Conservation (phyloP, 108 stramenopile genomes). For the Cyclotella choctawhatcheeana region DNA sequence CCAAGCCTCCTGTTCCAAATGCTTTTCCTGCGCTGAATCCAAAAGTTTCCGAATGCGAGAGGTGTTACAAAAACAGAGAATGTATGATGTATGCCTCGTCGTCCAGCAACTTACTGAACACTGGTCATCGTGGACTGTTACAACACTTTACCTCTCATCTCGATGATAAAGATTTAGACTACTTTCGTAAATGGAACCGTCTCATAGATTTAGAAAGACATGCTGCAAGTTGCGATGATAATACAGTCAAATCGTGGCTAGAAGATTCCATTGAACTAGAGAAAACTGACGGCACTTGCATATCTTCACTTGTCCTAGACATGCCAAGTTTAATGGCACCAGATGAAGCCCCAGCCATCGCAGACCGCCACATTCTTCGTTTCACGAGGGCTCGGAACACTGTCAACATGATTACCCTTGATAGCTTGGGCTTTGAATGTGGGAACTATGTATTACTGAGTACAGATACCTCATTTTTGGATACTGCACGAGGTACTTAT, state of each 20-base stretch:
- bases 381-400: slow-evolving; percentile 39
- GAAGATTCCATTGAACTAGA: slow-evolving; percentile 60
- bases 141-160: slow-evolving; percentile 78
- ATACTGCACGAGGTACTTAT: slow-evolving; percentile 17
- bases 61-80: slow-evolving; percentile 76
- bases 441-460: slow-evolving; percentile 72
- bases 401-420: slow-evolving; percentile 32
- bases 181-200: slow-evolving; percentile 89
- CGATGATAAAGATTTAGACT: slow-evolving; percentile 60
- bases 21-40: slow-evolving; percentile 63
- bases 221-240: slow-evolving; percentile 31
- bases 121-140: slow-evolving; percentile 58
- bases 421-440: slow-evolving; percentile 46
- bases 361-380: slow-evolving; percentile 32
- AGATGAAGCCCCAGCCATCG: not conserved
- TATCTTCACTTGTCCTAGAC: slow-evolving; percentile 68
- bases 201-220: slow-evolving; percentile 85
- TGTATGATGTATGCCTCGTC: slow-evolving; percentile 88
- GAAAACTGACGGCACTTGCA: slow-evolving; percentile 62
- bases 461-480: slow-evolving; percentile 58
- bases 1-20: slow-evolving; percentile 49
- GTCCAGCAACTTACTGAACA: not conserved
- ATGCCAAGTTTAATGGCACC: slow-evolving; percentile 20
- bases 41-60: slow-evolving; percentile 58
- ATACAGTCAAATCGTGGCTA: slow-evolving; percentile 69